Percentiles rank a stretch among this genome's conserved stretches.
Conservation (phyloP, 2,329 filamentous ascomycete genomes). For the Apiospora saccharicola region DNA sequence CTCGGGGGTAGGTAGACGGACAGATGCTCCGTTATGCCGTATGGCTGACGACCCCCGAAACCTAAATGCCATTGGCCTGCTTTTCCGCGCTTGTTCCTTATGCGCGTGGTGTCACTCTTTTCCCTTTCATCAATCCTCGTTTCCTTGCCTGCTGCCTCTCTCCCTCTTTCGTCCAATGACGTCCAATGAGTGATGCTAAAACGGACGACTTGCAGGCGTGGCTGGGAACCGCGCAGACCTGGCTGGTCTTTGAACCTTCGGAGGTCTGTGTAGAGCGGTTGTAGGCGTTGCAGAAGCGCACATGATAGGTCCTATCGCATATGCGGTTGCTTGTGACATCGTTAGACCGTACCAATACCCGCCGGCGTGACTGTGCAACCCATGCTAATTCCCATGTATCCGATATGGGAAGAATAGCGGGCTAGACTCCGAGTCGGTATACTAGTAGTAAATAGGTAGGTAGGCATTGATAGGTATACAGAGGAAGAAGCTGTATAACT, state of each 20-base stretch:
- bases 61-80: slow-evolving; percentile 1
- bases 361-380: not conserved
- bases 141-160: not conserved
- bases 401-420: not conserved
- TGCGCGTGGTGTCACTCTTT: slow-evolving; percentile 12
- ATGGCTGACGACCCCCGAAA: slow-evolving; percentile 21
- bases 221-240: slow-evolving; percentile 4
- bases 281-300: not conserved
- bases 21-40: slow-evolving; percentile 13
- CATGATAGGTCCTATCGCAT: slow-evolving; percentile 5
- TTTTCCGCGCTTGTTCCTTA: slow-evolving; percentile 3
- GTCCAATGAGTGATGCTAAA: not conserved
- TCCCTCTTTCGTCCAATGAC: not conserved
- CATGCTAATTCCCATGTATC: not conserved
- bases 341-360: not conserved
- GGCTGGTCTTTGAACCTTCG: not conserved
- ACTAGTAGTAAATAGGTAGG: not conserved
- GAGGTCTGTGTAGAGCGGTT: not conserved
- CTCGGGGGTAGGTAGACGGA: slow-evolving; percentile 3
- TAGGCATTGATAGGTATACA: not conserved
- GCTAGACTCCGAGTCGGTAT: not conserved
- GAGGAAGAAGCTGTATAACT: not conserved
- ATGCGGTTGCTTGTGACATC: slow-evolving; percentile 9
- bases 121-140: not conserved
- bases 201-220: not conserved